Evolutionary conservation across 768 basidiomycete genomes (phyloP).

Genomic region (Clitopilus hobsonii): DNA sequence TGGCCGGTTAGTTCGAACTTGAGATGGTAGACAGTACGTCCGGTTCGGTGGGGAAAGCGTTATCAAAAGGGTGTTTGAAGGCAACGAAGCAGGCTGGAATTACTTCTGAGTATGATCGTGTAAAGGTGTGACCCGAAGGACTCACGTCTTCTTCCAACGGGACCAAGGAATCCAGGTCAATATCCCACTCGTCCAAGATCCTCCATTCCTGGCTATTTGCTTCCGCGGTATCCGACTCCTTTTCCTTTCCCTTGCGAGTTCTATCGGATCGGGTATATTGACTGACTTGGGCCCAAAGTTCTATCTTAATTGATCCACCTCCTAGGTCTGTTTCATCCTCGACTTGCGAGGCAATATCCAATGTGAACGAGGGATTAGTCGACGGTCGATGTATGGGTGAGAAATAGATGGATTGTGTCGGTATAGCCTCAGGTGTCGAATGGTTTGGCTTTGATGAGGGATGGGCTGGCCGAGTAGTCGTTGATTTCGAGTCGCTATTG

Average conservation of each 20-base stretch:
- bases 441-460: conserved; percentile 11
- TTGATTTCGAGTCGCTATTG: conserved; percentile 15
- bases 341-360: conserved; percentile 45
- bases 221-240: conserved; percentile 10
- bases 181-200: conserved; percentile 61
- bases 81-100: conserved; percentile 36
- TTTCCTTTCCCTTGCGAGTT: conserved; percentile 45
- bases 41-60: conserved; percentile 57
- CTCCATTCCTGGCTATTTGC: conserved; percentile 43
- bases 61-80: conserved; percentile 72
- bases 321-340: conserved; percentile 54
- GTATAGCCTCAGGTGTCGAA: conserved; percentile 21
- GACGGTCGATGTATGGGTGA: conserved; percentile 80
- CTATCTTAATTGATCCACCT: conserved; percentile 46
- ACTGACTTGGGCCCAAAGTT: conserved; percentile 52
- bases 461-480: conserved; percentile 8
- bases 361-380: conserved; percentile 71
- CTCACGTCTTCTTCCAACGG: conserved; percentile 62
- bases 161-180: conserved; percentile 53
- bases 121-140: conserved; percentile 7
- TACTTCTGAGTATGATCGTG: neutral
- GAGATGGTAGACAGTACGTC: conserved; percentile 52
- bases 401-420: conserved; percentile 53
- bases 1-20: conserved; percentile 26
- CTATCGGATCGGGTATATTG: conserved; percentile 13